Conservation (phyloP, 2,329 filamentous ascomycete species). For the Lasiodiplodia theobromae region DNA sequence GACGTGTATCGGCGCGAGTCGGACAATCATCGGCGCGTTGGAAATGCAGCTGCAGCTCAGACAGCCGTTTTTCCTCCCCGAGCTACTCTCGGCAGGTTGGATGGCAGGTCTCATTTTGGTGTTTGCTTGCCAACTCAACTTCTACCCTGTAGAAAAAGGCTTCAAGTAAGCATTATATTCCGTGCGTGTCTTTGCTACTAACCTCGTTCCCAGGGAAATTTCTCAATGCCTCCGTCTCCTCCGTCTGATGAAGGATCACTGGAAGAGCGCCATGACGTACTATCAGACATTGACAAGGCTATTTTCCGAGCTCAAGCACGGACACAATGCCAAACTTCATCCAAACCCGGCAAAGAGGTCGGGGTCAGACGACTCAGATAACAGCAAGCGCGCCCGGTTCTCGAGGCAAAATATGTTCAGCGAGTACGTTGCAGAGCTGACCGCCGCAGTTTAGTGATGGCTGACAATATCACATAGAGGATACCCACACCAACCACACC, state of each 20-base stretch:
- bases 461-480: constrained; percentile 1
- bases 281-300: constrained; percentile 25
- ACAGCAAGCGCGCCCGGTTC: constrained; percentile 11
- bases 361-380: background rate
- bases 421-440: background rate
- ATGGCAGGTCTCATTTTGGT: constrained; percentile 29
- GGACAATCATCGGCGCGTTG: constrained; percentile 24
- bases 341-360: constrained; percentile 8
- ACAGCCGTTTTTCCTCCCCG: constrained; percentile 28
- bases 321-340: background rate
- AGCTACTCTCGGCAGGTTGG: constrained; percentile 26
- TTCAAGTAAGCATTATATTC: constrained; percentile 2
- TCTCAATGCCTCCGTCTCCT: constrained; percentile 11
- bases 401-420: background rate
- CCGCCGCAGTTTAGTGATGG: background rate
- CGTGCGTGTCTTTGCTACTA: background rate
- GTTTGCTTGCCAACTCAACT: constrained; percentile 23
- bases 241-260: constrained; percentile 27
- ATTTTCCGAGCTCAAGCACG: constrained; percentile 13
- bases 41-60: constrained; percentile 28
- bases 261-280: constrained; percentile 28
- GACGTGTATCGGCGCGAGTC: constrained; percentile 17
- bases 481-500: background rate
- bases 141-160: constrained; percentile 21
- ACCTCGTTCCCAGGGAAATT: constrained; percentile 5